These are phyloP conservation scores for Sporopachydermia cereana DNA, from an alignment of 1,139 yeast species.

Conservation along the genomic window DNA sequence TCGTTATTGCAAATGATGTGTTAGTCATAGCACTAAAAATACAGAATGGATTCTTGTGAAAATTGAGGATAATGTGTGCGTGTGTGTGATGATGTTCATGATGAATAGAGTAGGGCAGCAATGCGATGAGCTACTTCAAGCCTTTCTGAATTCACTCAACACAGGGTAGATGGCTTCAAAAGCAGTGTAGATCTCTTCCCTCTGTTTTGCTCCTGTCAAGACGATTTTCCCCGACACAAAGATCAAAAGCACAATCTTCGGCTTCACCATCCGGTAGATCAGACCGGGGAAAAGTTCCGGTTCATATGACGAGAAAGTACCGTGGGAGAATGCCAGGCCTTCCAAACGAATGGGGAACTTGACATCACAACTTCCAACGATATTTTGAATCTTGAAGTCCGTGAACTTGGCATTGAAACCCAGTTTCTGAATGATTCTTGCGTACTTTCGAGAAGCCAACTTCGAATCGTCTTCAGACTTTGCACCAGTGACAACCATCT, in stretches of 20 bases:
- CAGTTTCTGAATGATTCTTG: slow-evolving; percentile 93
- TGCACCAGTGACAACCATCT: slow-evolving; percentile 99
- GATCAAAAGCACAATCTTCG: slow-evolving; percentile 88
- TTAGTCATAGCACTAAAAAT: too few relatives aligned
- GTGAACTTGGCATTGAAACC: slow-evolving; percentile 91
- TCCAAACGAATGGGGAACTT: slow-evolving; percentile 95
- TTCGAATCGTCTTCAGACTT: slow-evolving; percentile 97
- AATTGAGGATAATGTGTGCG: too few relatives aligned
- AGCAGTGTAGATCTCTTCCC: slow-evolving; percentile 97
- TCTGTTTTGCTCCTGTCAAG: slow-evolving; percentile 96
- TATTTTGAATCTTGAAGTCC: slow-evolving; percentile 94
- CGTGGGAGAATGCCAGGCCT: slow-evolving; percentile 97
- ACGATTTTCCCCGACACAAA: slow-evolving; percentile 97
- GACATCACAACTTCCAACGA: slow-evolving; percentile 91
- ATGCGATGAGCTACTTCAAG: slow-evolving; percentile 27
- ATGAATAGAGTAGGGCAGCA: too few relatives aligned
- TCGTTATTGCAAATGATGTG: too few relatives aligned
- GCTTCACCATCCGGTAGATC: slow-evolving; percentile 98
- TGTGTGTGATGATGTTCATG: too few relatives aligned
- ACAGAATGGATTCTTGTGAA: too few relatives aligned
- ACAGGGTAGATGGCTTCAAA: slow-evolving; percentile 98
- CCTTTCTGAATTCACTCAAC: slow-evolving; percentile 92
- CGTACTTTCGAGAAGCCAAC: slow-evolving; percentile 92
- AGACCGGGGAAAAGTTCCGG: slow-evolving; percentile 98
- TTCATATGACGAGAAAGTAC: slow-evolving; percentile 96